Evolutionary conservation across 176 grass and related monocot genomes (phyloP).

Genomic region (Aegilops bicornis): DNA sequence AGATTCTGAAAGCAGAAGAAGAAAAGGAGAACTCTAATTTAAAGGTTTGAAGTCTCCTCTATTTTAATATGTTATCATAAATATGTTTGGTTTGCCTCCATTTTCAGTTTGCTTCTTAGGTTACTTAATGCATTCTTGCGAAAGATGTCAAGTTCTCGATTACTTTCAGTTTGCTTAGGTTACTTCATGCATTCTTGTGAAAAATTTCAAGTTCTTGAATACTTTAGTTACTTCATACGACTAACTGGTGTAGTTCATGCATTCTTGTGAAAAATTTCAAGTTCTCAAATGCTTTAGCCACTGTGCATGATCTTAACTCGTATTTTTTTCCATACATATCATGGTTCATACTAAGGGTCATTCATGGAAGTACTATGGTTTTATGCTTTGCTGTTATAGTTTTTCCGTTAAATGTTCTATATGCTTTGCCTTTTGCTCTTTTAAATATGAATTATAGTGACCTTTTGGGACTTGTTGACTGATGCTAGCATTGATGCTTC

Average conservation of each 20-base stretch:
- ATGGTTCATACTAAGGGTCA: neutral
- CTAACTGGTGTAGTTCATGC: neutral
- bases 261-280: neutral
- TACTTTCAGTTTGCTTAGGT: neutral
- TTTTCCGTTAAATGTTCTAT: neutral
- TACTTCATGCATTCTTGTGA: neutral
- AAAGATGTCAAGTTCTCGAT: neutral
- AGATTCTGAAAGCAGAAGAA: constrained; percentile 53
- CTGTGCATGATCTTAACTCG: constrained; percentile 13
- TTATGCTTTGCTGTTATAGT: constrained; percentile 10
- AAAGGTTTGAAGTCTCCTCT: constrained; percentile 55
- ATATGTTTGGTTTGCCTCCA: neutral
- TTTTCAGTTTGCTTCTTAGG: neutral
- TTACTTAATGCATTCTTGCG: neutral
- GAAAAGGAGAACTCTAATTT: constrained; percentile 73
- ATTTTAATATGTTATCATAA: constrained; percentile 14
- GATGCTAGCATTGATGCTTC: neutral
- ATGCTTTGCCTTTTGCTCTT: neutral
- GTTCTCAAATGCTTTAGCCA: neutral
- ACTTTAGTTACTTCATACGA: neutral
- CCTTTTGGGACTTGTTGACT: neutral
- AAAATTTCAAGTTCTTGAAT: neutral
- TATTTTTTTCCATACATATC: neutral
- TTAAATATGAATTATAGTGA: neutral
- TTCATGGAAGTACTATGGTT: constrained; percentile 4